phyloP scores from a whole-genome alignment of 2,329 filamentous ascomycete species.

The Aureobasidium sp. region DNA sequence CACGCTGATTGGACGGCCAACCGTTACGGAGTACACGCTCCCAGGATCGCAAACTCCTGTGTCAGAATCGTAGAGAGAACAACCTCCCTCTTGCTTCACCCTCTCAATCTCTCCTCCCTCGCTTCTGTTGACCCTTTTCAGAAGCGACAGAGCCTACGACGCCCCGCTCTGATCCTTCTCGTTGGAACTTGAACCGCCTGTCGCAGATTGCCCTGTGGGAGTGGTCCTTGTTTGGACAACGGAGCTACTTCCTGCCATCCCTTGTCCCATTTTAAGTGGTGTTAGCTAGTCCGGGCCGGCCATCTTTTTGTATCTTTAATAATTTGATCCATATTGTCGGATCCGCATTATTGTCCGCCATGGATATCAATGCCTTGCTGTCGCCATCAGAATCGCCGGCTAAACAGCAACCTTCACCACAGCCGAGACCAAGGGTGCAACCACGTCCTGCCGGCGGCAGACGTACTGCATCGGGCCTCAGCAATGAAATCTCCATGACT shows the following conservation, averaged over 20 bases:
- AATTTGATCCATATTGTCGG: neutral
- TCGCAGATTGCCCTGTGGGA: neutral
- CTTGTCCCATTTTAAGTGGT: neutral
- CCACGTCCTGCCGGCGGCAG: slow-evolving; percentile 22
- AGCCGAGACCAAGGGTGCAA: slow-evolving; percentile 15
- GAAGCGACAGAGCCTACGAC: neutral
- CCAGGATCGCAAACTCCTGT: slow-evolving; percentile 11
- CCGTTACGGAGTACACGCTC: neutral
- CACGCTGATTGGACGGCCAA: slow-evolving; percentile 3
- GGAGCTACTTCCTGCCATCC: neutral
- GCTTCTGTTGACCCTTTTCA: neutral
- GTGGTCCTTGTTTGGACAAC: neutral
- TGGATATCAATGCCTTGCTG: slow-evolving; percentile 44
- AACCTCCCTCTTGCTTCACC: neutral
- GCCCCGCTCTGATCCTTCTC: slow-evolving; percentile 6
- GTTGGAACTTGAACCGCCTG: neutral
- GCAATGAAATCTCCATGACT: slow-evolving; percentile 29
- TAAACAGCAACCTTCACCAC: slow-evolving; percentile 30
- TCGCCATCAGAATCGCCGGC: slow-evolving; percentile 40
- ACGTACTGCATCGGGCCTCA: slow-evolving; percentile 34
- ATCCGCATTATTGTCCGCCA: slow-evolving; percentile 17
- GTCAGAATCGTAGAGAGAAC: neutral
- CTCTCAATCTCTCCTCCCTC: neutral
- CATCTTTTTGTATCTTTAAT: neutral
- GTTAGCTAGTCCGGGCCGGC: neutral